phyloP scores from a whole-genome alignment of 139 green algal genomes.

The Chlamydomonas incerta region DNA sequence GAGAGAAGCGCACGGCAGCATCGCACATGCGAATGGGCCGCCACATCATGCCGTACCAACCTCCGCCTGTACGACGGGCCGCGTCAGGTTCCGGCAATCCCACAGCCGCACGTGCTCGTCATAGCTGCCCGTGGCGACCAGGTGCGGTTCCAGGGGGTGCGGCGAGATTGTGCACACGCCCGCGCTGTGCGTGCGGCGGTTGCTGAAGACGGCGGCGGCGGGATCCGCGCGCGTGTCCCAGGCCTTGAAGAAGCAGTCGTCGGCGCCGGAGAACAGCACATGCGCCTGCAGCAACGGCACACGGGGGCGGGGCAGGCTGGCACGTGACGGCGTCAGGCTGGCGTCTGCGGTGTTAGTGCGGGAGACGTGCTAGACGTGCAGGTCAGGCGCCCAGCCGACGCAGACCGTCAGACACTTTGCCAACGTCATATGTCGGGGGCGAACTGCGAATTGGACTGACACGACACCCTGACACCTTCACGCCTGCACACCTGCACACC shows the following conservation, averaged over 20 bases:
- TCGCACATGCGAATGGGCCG: too few species aligned
- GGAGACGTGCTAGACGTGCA: neutral
- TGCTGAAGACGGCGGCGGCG: conserved; percentile 47
- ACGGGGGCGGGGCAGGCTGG: too few species aligned
- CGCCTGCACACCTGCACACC: neutral
- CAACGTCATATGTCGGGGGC: too few species aligned
- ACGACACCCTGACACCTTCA: too few species aligned
- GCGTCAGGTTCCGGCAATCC: conserved; percentile 65
- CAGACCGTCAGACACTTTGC: too few species aligned
- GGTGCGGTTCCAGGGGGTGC: conserved; percentile 52
- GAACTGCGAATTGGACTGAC: too few species aligned
- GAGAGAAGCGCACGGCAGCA: too few species aligned
- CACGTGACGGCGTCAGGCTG: too few species aligned
- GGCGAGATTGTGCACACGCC: conserved; percentile 88
- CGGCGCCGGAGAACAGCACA: conserved; percentile 75
- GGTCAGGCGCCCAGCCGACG: neutral
- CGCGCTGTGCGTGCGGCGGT: conserved; percentile 73
- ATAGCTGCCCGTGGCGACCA: conserved; percentile 88
- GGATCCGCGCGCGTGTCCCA: conserved; percentile 63
- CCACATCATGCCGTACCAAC: too few species aligned
- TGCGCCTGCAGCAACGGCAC: conserved; percentile 15
- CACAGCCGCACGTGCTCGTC: conserved; percentile 88
- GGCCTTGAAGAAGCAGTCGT: conserved; percentile 74
- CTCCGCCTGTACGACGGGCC: conserved; percentile 47
- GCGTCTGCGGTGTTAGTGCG: too few species aligned